Base-by-base conservation (phyloP, 352 stramenopile genomes). In the Lagenidium giganteum region DNA sequence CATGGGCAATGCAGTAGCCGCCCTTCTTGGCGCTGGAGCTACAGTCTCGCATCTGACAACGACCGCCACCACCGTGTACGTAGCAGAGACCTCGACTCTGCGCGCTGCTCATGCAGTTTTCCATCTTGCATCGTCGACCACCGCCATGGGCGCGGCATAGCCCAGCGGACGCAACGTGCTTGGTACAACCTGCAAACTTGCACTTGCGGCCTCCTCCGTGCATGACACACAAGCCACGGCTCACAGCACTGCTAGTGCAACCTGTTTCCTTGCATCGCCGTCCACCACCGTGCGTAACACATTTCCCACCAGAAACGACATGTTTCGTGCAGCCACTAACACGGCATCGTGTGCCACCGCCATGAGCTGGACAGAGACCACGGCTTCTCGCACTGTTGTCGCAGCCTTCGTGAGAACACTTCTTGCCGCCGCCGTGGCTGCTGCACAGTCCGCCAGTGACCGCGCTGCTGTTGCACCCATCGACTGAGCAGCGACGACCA, bases 1-100 rank as follows among this genome's bases (percentile, higher is more conserved):
- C 81, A 35, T 93, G 81, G 3, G 81, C 78, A 28, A 91, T 91
- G 27, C 81, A 93, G 40, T 79, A 82, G 13, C 81, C 81, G 40
- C 81, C 81, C 61, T 91, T 93, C 66, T 91, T 91, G 46, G 79
- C 81, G 28, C 76, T 90, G 3, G 76, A 90, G 22, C 69, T 83
- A 44, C 81, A 93, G 8, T 58, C 73, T 36, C 47, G 48, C 51
- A 69, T 76, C 62, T 91, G 81, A 42, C 81, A 93, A 14, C 78
- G 78, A 9, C 79, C 78, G 35, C 81, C 81, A 5, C 81, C 81
- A 24, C 81, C 81, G 39, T 93, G 81, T 2, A 91, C 79, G 61
- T 91, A 91, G 60, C 81, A 93, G 4, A 93, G 42, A 8, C 78
- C 81, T 42, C 81, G 76, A 23, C 74, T 89, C 57, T 93, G 81